These are phyloP conservation scores for Cymbidium sinense DNA, from an alignment of 106 monocot genomes.

Conservation along the genomic window DNA sequence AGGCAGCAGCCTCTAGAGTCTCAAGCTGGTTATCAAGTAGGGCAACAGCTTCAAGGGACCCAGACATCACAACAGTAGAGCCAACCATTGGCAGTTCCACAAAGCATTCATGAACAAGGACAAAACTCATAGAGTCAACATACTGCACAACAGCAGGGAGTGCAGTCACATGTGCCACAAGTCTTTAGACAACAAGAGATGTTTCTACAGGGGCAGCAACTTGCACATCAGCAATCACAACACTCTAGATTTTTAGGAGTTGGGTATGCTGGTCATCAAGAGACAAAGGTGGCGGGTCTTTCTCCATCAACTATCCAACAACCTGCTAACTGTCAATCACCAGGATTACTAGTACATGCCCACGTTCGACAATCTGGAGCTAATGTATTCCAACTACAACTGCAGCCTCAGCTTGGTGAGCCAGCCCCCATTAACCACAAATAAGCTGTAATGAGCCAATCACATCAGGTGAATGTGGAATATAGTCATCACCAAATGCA, in stretches of 20 bases:
- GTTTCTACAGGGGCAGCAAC: slow-evolving; percentile 6
- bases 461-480: not conserved
- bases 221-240: slow-evolving; percentile 9
- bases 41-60: slow-evolving; percentile 1
- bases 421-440: slow-evolving; percentile 4
- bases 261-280: slow-evolving; percentile 20
- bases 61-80: slow-evolving; percentile 4
- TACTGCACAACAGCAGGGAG: slow-evolving; percentile 16
- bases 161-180: not conserved
- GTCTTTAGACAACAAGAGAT: slow-evolving; percentile 6
- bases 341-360: slow-evolving; percentile 13
- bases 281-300: slow-evolving; percentile 22
- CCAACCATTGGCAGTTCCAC: slow-evolving; percentile 11
- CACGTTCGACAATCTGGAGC: slow-evolving; percentile 11
- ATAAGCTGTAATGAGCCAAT: slow-evolving; percentile 6
- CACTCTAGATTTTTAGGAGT: slow-evolving; percentile 13
- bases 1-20: slow-evolving; percentile 7
- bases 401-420: too few species aligned
- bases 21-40: slow-evolving; percentile 7
- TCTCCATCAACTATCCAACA: slow-evolving; percentile 18
- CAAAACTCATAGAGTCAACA: slow-evolving; percentile 5
- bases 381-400: slow-evolving; percentile 9
- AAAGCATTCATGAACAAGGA: not conserved
- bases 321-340: slow-evolving; percentile 25
- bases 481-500: slow-evolving; percentile 12